These are phyloP conservation scores for Amauroascus verrucosus DNA, from an alignment of 2,329 filamentous ascomycete genomes.

Conservation along the genomic window DNA sequence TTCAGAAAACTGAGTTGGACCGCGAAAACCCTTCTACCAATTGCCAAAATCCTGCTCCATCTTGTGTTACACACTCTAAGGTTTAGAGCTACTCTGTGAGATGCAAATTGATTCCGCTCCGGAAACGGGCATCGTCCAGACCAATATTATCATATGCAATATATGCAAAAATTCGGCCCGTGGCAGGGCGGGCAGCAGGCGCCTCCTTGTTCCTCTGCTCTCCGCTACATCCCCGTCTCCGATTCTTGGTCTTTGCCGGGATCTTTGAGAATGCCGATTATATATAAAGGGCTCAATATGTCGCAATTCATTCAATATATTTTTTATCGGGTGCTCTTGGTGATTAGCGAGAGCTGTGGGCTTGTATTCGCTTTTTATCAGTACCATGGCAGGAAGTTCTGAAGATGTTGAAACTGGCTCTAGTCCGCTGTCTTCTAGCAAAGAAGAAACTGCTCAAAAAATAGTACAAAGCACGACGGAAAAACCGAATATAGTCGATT, in stretches of 20 bases:
- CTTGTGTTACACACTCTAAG: constrained; percentile 1
- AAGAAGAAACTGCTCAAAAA: neutral
- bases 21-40: neutral
- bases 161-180: neutral
- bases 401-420: neutral
- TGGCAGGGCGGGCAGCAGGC: neutral
- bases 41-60: neutral
- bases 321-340: neutral
- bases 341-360: neutral
- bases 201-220: neutral
- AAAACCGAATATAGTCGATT: constrained; percentile 19
- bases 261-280: neutral
- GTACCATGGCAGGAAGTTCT: neutral
- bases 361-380: neutral
- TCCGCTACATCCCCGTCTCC: neutral
- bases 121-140: constrained; percentile 2
- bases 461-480: neutral
- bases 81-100: neutral
- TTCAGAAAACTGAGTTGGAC: neutral
- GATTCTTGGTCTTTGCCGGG: neutral
- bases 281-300: neutral
- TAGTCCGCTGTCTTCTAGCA: neutral
- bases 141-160: neutral
- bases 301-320: neutral
- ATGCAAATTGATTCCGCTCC: constrained; percentile 2